phyloP scores from a whole-genome alignment of 2,329 filamentous ascomycete genomes.

The Fusarium musae region DNA sequence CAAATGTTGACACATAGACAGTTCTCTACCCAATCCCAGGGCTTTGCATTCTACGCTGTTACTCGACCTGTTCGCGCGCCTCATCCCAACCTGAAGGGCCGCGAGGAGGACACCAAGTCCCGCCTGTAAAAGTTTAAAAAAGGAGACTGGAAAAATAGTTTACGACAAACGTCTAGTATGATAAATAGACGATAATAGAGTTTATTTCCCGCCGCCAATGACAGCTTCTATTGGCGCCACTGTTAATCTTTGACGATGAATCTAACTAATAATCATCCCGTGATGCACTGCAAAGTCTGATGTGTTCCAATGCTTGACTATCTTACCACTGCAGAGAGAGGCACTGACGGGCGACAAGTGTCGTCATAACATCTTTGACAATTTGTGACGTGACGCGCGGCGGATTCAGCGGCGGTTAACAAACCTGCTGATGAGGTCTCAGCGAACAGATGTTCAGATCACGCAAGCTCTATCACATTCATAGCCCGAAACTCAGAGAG shows the following conservation, averaged over 20 bases:
- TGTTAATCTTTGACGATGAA: too few relatives aligned
- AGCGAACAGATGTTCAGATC: not conserved
- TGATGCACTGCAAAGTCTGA: too few relatives aligned
- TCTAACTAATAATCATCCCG: too few relatives aligned
- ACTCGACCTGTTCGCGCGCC: conserved; percentile 38
- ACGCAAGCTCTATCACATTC: not conserved
- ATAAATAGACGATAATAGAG: conserved; percentile 11
- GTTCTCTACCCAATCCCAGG: conserved; percentile 43
- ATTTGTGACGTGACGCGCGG: not conserved
- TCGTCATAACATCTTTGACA: not conserved
- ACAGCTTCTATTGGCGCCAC: not conserved
- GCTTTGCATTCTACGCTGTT: conserved; percentile 42
- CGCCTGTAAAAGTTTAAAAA: conserved; percentile 12
- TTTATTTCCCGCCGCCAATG: not conserved
- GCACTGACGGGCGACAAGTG: not conserved
- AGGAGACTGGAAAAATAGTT: not conserved
- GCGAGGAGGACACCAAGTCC: conserved; percentile 39
- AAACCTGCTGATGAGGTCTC: rapidly evolving
- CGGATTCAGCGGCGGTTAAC: not conserved
- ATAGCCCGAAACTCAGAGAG: rapidly evolving
- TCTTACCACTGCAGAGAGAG: too few relatives aligned
- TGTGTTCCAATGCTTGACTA: too few relatives aligned
- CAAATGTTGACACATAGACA: not conserved
- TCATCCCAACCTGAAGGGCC: conserved; percentile 38
- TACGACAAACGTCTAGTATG: not conserved